Base-by-base conservation (phyloP, 2,329 filamentous ascomycete species). In the Scedosporium minutisporum region DNA sequence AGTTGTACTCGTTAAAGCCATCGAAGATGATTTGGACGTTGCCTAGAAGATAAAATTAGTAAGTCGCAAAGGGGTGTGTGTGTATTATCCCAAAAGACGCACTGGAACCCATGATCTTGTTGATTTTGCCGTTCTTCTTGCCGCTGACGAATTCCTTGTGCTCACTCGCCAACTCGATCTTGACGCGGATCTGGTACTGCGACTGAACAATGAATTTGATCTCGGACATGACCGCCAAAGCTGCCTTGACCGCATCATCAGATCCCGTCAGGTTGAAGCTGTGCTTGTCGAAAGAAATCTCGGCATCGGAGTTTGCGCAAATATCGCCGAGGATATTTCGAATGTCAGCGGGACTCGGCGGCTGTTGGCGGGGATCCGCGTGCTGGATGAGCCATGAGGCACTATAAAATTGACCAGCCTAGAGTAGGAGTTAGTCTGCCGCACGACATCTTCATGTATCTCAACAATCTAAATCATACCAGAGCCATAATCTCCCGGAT, bases 91-190 rank as follows among this genome's bases (percentile, higher is more conserved):
- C 0, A 27, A 6, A 33, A 4, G n/a, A 65, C 69, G 48, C 66
- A 69, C 93, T 97, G 76, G 97, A 93, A 25, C 93, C 95, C 95
- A 99, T 99, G 71, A 99, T 99, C 82, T 99, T 99, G 82, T 99
- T 99, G 76, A 99, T 99, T 79, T 99, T 99, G 76, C 95, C 95
- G 70, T 99, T 99, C 81, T 99, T 99, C 82, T 99, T 99, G 68
- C 95, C 95, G 69, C 93, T 97, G 63, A 99, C 95, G 73, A 99
- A 99, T 72, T 99, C 95, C 76, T 99, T 99, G 80, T 99, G 95
- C 78, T 99, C 95, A 71, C 97, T 97, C 71, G 95, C 95, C 63
- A 99, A 87, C 79, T 99, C 95, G 66, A 99, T 96, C 80, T 97
- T 97, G 72, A 99, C 93, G 63, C 93, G 87, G 73, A 99, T 96